Base-by-base conservation (phyloP, 1,284 basidiomycete species). In the Volvariella surrecta region DNA sequence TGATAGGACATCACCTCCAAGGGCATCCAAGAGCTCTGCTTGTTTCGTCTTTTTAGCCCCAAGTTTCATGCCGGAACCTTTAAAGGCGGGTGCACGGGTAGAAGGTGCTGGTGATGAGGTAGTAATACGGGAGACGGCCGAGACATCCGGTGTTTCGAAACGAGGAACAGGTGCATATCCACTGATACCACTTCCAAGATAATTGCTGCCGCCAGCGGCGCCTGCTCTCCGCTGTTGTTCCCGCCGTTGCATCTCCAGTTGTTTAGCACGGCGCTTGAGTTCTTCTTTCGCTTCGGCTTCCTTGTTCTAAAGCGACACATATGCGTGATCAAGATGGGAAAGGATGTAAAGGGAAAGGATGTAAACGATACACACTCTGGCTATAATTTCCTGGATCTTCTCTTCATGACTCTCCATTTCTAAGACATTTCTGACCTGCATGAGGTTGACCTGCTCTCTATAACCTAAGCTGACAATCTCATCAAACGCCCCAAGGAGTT, bases 381-480 rank as follows among this genome's bases (percentile, higher is more conserved):
- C 89, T 54, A 99, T 99, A 62, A 99, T 99, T 57, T 99, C 96
- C 61, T 99, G 94, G 51, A 99, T 98, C 72, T 97, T 98, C 69
- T 99, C 96, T 63, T 99, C 96, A 66, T 99, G 96, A 64, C 86
- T 91, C 70, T 99, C 96, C 85, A 97, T 98, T 72, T 98, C 96
- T 52, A 99, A 68, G 32, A 96, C 82, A 56, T 76, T 95, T 53
- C 90, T 73, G 37, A 99, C 89, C 63, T 98, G 94, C 62, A 87
- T 80, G 39, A 99, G 66, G 57, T 87, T 92, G 43, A 97, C 88
- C 50, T 89, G 86, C 65, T 99, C 96, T 57, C 93, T 74, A 67
- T 95, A 98, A 1, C 96, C 96, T 52, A 97, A 61, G 54, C 83
- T 90, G 47, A 98, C 86, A 55, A 98, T 86, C 71, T 99, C 96